Evolutionary conservation across 306 rosid genomes (phyloP), one percentile per base, ranked within the genome.

Genomic region (Adenanthera pavonina): DNA sequence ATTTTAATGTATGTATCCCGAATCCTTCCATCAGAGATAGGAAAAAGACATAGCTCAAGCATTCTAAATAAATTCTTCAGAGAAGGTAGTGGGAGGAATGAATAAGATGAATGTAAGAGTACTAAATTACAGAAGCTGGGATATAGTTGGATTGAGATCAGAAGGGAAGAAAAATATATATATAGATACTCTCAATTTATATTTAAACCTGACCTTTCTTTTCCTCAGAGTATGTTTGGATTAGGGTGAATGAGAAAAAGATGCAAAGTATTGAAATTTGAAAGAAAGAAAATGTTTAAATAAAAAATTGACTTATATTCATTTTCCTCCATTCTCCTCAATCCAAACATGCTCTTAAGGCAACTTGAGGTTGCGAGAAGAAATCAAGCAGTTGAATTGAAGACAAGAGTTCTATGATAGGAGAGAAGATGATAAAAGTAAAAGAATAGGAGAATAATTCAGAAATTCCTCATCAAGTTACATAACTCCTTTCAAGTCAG

Each of bases 1-100:
- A 96, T 90, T 96, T 96, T 82, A 96, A 96, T 80, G 99, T 95
- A 90, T 33, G 99, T 90, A 60, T 48, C 78, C 67, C 30, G 41
- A 74, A 30, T 71, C 66, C 67, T 40, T 66, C 65, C 49, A 43
- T 33, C 17, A 69, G 77, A 67, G 25, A 41, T 67, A 10, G 54
- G 33, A 54, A 6, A 72, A 30, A 41, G 41, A 2, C 40, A 56
- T 40, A 13, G 38, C 20, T 19, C 78, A 56, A 40, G 67, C 52
- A 40, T 38, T 56, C 3, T 72, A 35, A 16, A 7, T 7, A 52
- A 4, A 36, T n/a, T 14, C 1, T 7, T 35, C 35, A 35, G 46
- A 8, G 16, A 57, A 34, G 62, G 67, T 67, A 34, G 19, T 11
- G 43, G 35, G 80, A 59, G 13, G 60, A 75, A 46, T 67, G 75